Percentiles rank a stretch among this genome's conserved stretches.
These are phyloP conservation scores for Erucastrum elatum DNA, from an alignment of 345 rosid species.

Conservation along the genomic window DNA sequence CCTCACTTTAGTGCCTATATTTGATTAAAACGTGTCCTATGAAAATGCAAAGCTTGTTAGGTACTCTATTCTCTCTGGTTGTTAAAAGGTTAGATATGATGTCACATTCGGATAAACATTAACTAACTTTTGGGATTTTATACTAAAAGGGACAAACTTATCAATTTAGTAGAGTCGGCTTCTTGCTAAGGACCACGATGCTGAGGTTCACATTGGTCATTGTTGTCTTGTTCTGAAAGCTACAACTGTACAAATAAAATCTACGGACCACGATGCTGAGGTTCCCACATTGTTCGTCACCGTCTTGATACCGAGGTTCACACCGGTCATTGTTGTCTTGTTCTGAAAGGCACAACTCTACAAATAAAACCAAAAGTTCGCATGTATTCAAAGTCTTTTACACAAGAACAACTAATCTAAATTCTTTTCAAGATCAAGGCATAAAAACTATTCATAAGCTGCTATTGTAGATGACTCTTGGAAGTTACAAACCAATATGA, in stretches of 20 bases:
- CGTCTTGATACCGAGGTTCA: conserved; percentile 8
- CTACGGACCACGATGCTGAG: neutral
- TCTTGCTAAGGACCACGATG: conserved; percentile 10
- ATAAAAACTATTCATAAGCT: neutral
- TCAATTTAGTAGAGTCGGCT: conserved; percentile 18
- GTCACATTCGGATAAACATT: conserved; percentile 19
- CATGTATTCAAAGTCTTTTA: conserved; percentile 1
- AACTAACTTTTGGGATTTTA: neutral
- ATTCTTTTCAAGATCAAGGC: neutral
- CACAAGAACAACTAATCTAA: neutral
- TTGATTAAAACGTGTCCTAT: conserved; percentile 6
- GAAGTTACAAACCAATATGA: too few relatives aligned
- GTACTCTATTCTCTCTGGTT: neutral
- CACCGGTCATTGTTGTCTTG: conserved; percentile 13
- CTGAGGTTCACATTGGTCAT: conserved; percentile 19
- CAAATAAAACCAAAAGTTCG: neutral
- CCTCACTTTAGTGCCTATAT: neutral
- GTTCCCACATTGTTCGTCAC: conserved; percentile 12
- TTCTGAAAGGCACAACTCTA: neutral
- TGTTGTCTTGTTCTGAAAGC: conserved; percentile 10
- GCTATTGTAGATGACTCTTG: neutral
- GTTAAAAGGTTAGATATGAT: conserved; percentile 12
- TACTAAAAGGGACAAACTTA: neutral
- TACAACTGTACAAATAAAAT: neutral
- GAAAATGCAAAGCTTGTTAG: neutral